A percentile compares a stretch with the other conserved stretches of the same genome.
Conservation (phyloP, 2,329 filamentous ascomycete species). For the Stagonosporopsis cucurbitacearum region DNA sequence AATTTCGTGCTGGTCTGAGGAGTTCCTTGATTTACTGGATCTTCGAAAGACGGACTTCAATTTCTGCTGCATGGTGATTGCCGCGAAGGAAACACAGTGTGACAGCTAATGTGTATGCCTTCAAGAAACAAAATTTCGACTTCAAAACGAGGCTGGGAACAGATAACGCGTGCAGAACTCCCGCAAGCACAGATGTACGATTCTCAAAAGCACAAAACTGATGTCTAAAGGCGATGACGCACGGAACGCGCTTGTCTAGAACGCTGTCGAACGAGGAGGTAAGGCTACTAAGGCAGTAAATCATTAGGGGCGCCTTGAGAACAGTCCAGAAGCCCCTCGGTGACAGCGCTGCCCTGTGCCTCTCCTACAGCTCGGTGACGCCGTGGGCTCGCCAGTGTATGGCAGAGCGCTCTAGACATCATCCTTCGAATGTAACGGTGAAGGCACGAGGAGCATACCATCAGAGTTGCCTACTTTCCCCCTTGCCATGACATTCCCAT, state of each 20-base stretch:
- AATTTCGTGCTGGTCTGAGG: background rate
- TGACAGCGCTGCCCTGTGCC: background rate
- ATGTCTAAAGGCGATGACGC: constrained; percentile 8
- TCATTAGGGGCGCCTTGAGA: constrained; percentile 5
- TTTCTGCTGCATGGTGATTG: constrained; percentile 12
- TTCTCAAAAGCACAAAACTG: background rate
- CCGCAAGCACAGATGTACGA: background rate
- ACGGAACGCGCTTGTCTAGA: background rate
- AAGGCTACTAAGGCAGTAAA: background rate
- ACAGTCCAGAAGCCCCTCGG: constrained; percentile 15
- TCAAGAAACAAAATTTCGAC: background rate
- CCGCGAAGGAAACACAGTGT: background rate
- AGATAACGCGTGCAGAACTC: background rate
- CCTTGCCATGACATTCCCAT: background rate
- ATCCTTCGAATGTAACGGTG: background rate
- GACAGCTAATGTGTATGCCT: background rate
- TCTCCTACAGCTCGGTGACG: constrained; percentile 4
- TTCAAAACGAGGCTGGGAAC: background rate
- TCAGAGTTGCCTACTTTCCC: background rate
- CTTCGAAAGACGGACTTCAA: constrained; percentile 18
- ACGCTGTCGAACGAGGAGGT: background rate
- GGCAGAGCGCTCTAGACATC: background rate
- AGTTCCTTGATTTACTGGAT: constrained; percentile 6
- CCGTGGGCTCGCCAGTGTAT: constrained; percentile 1
- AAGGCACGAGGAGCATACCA: background rate